Evolutionary conservation across 768 basidiomycete genomes (phyloP).

Genomic region (Russula emetica): DNA sequence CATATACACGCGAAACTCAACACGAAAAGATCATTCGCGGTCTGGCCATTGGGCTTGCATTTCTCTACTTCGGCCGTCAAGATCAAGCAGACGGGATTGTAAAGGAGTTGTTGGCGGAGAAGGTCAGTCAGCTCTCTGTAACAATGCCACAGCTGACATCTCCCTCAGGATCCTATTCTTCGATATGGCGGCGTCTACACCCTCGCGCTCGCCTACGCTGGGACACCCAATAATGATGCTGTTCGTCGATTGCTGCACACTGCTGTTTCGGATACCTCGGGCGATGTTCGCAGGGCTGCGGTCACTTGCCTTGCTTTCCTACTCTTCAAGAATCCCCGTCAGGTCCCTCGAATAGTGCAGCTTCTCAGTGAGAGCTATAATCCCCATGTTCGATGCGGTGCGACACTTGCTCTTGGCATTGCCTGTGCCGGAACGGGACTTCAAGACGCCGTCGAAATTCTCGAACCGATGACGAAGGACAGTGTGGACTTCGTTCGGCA

Average conservation of each 20-base stretch:
- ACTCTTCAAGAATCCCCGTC: slow-evolving; percentile 92
- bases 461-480: slow-evolving; percentile 98
- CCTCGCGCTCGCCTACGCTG: slow-evolving; percentile 92
- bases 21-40: slow-evolving; percentile 99
- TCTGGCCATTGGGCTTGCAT: slow-evolving; percentile 86
- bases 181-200: slow-evolving; percentile 98
- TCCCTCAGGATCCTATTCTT: slow-evolving; percentile 81
- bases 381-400: slow-evolving; percentile 96
- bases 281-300: slow-evolving; percentile 94
- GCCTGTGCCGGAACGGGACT: slow-evolving; percentile 97
- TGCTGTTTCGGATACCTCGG: slow-evolving; percentile 96
- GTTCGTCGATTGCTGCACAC: slow-evolving; percentile 90
- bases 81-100: slow-evolving; percentile 89
- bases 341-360: slow-evolving; percentile 96
- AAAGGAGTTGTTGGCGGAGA: slow-evolving; percentile 73
- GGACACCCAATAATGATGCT: slow-evolving; percentile 91
- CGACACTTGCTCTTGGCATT: slow-evolving; percentile 93
- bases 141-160: slow-evolving; percentile 11
- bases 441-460: slow-evolving; percentile 93
- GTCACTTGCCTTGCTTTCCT: slow-evolving; percentile 95
- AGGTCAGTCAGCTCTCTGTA: slow-evolving; percentile 46
- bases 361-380: slow-evolving; percentile 97
- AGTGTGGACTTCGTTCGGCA: slow-evolving; percentile 98
- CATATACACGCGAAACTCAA: slow-evolving; percentile 94
- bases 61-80: slow-evolving; percentile 88